These are phyloP conservation scores for Spiraea crenata DNA, from an alignment of 331 rosid species.

Conservation along the genomic window DNA sequence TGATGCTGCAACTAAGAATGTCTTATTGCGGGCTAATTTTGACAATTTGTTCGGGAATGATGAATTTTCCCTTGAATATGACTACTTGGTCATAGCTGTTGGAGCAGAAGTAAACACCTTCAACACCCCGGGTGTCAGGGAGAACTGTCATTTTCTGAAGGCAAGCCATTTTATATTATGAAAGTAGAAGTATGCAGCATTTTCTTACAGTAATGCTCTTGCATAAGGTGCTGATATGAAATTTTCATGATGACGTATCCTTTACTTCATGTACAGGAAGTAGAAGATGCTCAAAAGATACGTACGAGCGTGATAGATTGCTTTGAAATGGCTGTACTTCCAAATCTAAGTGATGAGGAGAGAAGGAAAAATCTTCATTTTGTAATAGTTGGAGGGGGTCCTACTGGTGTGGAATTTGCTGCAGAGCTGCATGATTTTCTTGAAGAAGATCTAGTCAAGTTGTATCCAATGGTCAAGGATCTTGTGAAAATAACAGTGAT, in stretches of 20 bases:
- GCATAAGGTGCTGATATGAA: slow-evolving; percentile 13
- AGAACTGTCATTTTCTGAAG: slow-evolving; percentile 91
- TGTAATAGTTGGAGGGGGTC: slow-evolving; percentile 98
- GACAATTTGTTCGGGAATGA: slow-evolving; percentile 57
- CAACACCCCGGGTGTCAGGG: slow-evolving; percentile 87
- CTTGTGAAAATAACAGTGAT: slow-evolving; percentile 75
- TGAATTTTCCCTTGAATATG: slow-evolving; percentile 76
- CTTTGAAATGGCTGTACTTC: slow-evolving; percentile 87
- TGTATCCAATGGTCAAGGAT: slow-evolving; percentile 73
- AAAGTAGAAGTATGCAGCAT: neutral
- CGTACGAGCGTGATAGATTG: slow-evolving; percentile 83
- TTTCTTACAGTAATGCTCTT: slow-evolving; percentile 2
- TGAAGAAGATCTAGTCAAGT: slow-evolving; percentile 66
- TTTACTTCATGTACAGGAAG: slow-evolving; percentile 50
- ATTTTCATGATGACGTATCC: slow-evolving; percentile 12
- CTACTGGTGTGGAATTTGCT: slow-evolving; percentile 97
- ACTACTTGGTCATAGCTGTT: slow-evolving; percentile 73
- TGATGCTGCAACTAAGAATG: slow-evolving; percentile 69
- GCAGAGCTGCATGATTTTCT: slow-evolving; percentile 93
- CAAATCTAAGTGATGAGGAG: slow-evolving; percentile 75
- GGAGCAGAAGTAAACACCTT: slow-evolving; percentile 97
- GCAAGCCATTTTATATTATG: slow-evolving; percentile 33
- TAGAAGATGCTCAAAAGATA: slow-evolving; percentile 90
- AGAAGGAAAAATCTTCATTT: slow-evolving; percentile 80
- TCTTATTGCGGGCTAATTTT: slow-evolving; percentile 53